Evolutionary conservation across 352 stramenopile species (phyloP), one percentile per base, ranked within the genome.

Genomic region (Pythium phragmitis): DNA sequence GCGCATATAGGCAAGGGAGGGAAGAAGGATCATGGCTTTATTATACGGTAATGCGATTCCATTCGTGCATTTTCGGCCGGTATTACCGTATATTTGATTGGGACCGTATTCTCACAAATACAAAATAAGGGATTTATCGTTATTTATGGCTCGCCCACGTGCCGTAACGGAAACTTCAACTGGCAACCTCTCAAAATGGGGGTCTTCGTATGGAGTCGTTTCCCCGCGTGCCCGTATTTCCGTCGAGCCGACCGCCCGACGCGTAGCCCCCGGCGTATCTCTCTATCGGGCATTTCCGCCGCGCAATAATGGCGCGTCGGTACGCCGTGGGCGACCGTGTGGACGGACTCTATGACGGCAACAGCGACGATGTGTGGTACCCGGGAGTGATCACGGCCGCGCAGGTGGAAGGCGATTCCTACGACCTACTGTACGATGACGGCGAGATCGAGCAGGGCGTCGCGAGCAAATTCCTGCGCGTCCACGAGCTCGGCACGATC

Each of bases 341-440:
- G 16, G 86, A 94, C 59, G 84, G 80, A 1, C 75, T 94, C 42
- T 94, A 94, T 48, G 86, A 90, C 70, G 80, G 79, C 66, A 92
- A 92, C 65, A 72, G 63, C 9, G 82, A 89, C 65, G 82, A 89
- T 46, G 80, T 91, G 65, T 92, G 85, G 85, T 93, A 93, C 53
- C 82, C 83, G 1, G 87, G 76, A 9, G 62, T 68, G 17, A 68
- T 94, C 56, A 67, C 69, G 23, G 60, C 58, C 16, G 62, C 79
- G 37, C 54, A 88, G 56, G 54, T 13, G 14, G 60, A 53, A n/a
- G 49, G 51, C 49, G 47, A 50, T 14, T 36, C 50, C 12, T 93
- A 76, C 57, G 75, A 87, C 56, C 72, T 92, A 34, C 68, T 85
- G 17, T 93, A 95, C 63, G 83, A 95, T 53, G 87, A 92, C 34